These are phyloP conservation scores for Globisporangium perplexum DNA, from an alignment of 352 stramenopile species.

Conservation along the genomic window DNA sequence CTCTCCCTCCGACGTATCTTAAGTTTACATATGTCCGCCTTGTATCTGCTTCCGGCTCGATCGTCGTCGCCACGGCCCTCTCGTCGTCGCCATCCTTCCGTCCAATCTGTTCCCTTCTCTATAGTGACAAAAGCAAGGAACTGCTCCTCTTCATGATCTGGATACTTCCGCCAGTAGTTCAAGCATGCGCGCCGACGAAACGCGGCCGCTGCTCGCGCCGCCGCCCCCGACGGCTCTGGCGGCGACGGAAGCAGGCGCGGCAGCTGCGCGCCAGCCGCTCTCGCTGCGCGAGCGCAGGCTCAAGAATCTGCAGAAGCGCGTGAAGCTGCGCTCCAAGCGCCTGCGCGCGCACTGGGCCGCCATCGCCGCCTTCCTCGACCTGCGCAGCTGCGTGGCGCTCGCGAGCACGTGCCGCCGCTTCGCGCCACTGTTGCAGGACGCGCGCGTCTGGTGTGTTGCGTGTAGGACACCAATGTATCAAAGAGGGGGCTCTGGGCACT, in stretches of 20 bases:
- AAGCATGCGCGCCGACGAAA: neutral
- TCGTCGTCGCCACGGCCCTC: too few species aligned
- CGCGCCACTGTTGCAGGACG: conserved; percentile 30
- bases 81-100: too few species aligned
- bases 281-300: conserved; percentile 28
- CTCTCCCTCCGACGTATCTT: neutral
- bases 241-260: too few species aligned
- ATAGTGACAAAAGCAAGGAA: neutral
- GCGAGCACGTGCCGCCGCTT: conserved; percentile 30
- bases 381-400: conserved; percentile 30
- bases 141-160: too few species aligned
- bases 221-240: conserved; percentile 13
- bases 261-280: conserved; percentile 9
- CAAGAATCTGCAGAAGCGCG: conserved; percentile 41
- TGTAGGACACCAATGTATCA: neutral
- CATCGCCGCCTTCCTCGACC: conserved; percentile 31
- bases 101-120: too few species aligned
- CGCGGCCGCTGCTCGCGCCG: conserved; percentile 1
- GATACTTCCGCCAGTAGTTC: too few species aligned
- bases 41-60: too few species aligned
- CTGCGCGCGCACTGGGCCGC: conserved; percentile 36
- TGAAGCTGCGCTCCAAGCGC: conserved; percentile 55
- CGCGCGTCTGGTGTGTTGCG: conserved; percentile 30
- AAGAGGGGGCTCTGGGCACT: too few species aligned
- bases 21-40: neutral